Conservation (phyloP, 2,329 filamentous ascomycete genomes). For the Chaetomiaceae sp. region DNA sequence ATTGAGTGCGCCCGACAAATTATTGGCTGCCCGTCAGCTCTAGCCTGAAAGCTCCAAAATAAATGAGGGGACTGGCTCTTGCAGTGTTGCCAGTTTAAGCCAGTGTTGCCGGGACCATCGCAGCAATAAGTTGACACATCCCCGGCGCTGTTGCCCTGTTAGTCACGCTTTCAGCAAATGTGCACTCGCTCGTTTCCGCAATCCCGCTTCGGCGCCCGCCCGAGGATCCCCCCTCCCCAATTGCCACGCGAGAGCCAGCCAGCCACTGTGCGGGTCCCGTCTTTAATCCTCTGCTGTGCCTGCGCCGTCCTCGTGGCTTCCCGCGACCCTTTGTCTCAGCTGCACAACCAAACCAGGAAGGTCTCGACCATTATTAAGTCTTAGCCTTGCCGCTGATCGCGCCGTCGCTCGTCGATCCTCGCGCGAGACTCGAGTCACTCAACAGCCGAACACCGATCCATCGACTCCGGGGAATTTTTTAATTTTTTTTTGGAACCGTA, state of each 20-base stretch:
- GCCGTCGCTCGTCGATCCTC: not conserved
- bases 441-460: not conserved
- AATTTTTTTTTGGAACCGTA: not conserved
- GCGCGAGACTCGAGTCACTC: not conserved
- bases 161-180: too few species aligned
- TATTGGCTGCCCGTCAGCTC: slow-evolving; percentile 1
- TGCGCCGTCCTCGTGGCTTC: slow-evolving; percentile 9
- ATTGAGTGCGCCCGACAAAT: not conserved
- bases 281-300: slow-evolving; percentile 5
- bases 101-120: too few species aligned
- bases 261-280: not conserved
- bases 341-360: not conserved
- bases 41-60: slow-evolving; percentile 7
- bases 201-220: too few species aligned
- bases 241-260: not conserved
- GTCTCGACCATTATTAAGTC: not conserved
- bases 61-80: slow-evolving; percentile 3
- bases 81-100: too few species aligned
- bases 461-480: too few species aligned
- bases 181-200: too few species aligned
- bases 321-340: slow-evolving; percentile 5
- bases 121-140: too few species aligned
- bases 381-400: too few species aligned
- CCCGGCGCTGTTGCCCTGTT: too few species aligned
- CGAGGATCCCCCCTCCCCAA: not conserved